A percentile compares a stretch with the other conserved stretches of the same genome.
These are phyloP conservation scores for Lasiosphaeriaceae sp. DNA, from an alignment of 495 filamentous ascomycete genomes.

Conservation along the genomic window DNA sequence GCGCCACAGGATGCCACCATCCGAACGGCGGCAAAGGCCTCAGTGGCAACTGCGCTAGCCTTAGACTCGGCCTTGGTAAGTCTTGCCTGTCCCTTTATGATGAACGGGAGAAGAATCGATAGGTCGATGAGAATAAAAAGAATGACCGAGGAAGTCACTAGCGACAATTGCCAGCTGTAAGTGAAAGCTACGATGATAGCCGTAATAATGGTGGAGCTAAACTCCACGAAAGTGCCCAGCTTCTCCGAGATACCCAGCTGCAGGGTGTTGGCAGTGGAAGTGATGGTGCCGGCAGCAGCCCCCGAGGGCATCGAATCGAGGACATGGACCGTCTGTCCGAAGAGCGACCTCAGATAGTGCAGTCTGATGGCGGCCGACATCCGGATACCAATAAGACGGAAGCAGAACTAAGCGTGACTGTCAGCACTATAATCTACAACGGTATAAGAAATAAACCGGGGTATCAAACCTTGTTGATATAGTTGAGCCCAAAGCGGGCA, in stretches of 20 bases:
- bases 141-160: conserved; percentile 54
- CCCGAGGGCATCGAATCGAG: conserved; percentile 55
- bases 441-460: too few relatives aligned
- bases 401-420: conserved; percentile 28
- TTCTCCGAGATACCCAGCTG: conserved; percentile 62
- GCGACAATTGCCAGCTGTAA: conserved; percentile 54
- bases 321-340: conserved; percentile 51
- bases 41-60: conserved; percentile 56
- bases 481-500: conserved; percentile 41
- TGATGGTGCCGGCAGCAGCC: conserved; percentile 55
- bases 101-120: conserved; percentile 53
- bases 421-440: too few relatives aligned
- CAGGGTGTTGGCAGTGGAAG: conserved; percentile 53
- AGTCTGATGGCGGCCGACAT: conserved; percentile 51
- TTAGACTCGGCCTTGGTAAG: conserved; percentile 42
- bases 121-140: conserved; percentile 54
- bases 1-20: conserved; percentile 65
- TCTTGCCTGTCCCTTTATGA: conserved; percentile 48
- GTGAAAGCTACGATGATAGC: conserved; percentile 58
- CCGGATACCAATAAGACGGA: conserved; percentile 46
- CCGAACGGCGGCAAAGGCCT: conserved; percentile 51
- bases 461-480: conserved; percentile 34
- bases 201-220: conserved; percentile 52
- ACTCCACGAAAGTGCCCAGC: conserved; percentile 54
- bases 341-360: conserved; percentile 49